Evolutionary conservation across 106 monocot genomes (phyloP).

Genomic region (Alisma plantagoaquatica): DNA sequence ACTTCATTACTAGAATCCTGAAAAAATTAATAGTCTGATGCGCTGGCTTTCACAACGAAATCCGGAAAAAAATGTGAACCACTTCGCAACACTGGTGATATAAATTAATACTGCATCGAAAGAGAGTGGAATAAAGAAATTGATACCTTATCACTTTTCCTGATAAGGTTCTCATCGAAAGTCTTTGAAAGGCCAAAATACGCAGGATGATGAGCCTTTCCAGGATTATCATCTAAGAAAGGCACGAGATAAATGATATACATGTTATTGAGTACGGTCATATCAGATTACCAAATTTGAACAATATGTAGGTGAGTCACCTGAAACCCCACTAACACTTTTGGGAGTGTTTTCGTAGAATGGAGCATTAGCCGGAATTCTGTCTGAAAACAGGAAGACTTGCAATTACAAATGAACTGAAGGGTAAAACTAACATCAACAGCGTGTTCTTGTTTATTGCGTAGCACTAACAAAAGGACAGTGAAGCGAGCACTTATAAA

Average conservation of each 20-base stretch:
- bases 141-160: conserved; percentile 21
- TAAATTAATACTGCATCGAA: no score
- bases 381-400: no score
- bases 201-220: conserved; percentile 24
- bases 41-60: not conserved
- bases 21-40: conserved; percentile 10
- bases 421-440: no score
- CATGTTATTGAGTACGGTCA: no score
- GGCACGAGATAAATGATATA: not conserved
- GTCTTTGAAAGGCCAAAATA: conserved; percentile 36
- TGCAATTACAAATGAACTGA: no score
- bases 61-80: not conserved
- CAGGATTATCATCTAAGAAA: conserved; percentile 12
- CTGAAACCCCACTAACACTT: not conserved
- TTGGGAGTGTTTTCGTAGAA: not conserved
- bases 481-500: no score
- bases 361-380: not conserved
- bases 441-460: no score
- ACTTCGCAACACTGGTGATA: not conserved
- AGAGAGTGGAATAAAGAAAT: no score
- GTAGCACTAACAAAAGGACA: no score
- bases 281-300: no score
- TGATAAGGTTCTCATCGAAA: conserved; percentile 47
- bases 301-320: not conserved
- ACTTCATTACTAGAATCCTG: conserved; percentile 32